Percentiles rank a stretch among this genome's conserved stretches.
Evolutionary conservation across 352 stramenopile genomes (phyloP).

Genomic region (Phytophthora tubulina): DNA sequence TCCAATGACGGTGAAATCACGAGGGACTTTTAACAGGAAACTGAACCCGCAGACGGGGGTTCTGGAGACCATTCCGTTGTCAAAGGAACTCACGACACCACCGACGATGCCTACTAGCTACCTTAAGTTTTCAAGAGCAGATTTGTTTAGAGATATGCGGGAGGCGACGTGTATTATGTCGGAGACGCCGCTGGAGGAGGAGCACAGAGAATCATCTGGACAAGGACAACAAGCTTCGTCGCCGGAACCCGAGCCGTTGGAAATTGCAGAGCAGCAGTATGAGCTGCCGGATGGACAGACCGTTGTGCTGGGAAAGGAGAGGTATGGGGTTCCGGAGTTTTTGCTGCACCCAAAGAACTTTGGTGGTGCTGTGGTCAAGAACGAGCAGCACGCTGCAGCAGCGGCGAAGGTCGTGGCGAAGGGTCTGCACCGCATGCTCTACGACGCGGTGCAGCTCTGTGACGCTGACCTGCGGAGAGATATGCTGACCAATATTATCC

Average conservation of each 20-base stretch:
- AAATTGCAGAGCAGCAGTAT: conserved; percentile 59
- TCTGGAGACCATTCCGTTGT: conserved; percentile 64
- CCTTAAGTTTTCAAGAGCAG: conserved; percentile 72
- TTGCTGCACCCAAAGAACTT: conserved; percentile 78
- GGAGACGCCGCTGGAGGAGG: conserved; percentile 53
- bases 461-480: conserved; percentile 87
- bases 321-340: conserved; percentile 79
- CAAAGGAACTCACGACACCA: conserved; percentile 47
- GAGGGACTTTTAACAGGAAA: conserved; percentile 72
- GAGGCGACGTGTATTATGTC: conserved; percentile 67
- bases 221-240: conserved; percentile 31
- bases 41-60: conserved; percentile 60
- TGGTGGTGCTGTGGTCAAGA: conserved; percentile 53
- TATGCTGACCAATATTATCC: conserved; percentile 89
- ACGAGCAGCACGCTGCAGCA: conserved; percentile 56
- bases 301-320: conserved; percentile 72
- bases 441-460: conserved; percentile 85
- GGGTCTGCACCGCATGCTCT: conserved; percentile 81
- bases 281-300: conserved; percentile 84
- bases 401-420: conserved; percentile 65
- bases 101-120: conserved; percentile 74
- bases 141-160: conserved; percentile 84
- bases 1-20: conserved; percentile 54
- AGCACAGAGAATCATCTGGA: conserved; percentile 35
- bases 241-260: conserved; percentile 16